Percentiles rank a stretch among this genome's conserved stretches.
Conservation (phyloP, 495 filamentous ascomycete genomes). For the Annulohypoxylon nitens region DNA sequence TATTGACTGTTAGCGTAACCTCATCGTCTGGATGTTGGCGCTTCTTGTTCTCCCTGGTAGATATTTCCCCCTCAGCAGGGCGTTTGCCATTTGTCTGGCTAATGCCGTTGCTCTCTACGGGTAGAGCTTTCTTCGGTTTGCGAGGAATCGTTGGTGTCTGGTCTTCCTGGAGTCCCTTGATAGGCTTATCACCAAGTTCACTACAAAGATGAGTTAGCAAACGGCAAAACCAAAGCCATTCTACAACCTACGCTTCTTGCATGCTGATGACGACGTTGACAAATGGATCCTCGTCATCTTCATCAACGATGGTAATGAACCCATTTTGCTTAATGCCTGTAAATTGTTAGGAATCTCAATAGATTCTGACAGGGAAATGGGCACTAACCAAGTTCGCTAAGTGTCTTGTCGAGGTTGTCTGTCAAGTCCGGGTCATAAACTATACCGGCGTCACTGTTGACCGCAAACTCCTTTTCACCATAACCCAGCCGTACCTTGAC, state of each 20-base stretch:
- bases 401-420: slow-evolving; percentile 83
- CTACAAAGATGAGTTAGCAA: slow-evolving; percentile 41
- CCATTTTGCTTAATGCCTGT: slow-evolving; percentile 72
- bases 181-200: slow-evolving; percentile 56
- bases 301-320: slow-evolving; percentile 88
- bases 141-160: slow-evolving; percentile 60
- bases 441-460: slow-evolving; percentile 77
- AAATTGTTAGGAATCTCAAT: slow-evolving; percentile 44
- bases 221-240: slow-evolving; percentile 17
- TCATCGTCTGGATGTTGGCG: slow-evolving; percentile 53
- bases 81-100: slow-evolving; percentile 50
- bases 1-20: slow-evolving; percentile 46
- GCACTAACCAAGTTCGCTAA: slow-evolving; percentile 78
- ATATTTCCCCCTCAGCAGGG: slow-evolving; percentile 33
- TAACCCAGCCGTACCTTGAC: slow-evolving; percentile 80
- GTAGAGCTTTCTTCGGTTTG: slow-evolving; percentile 56
- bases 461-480: slow-evolving; percentile 79
- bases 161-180: slow-evolving; percentile 51
- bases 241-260: slow-evolving; percentile 61
- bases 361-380: not conserved
- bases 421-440: slow-evolving; percentile 91
- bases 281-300: slow-evolving; percentile 82
- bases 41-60: slow-evolving; percentile 50
- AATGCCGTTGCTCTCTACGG: slow-evolving; percentile 52
- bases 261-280: slow-evolving; percentile 84